phyloP scores from a whole-genome alignment of 192 early-diverging fungal genomes.

The Rhizophagus sp. region DNA sequence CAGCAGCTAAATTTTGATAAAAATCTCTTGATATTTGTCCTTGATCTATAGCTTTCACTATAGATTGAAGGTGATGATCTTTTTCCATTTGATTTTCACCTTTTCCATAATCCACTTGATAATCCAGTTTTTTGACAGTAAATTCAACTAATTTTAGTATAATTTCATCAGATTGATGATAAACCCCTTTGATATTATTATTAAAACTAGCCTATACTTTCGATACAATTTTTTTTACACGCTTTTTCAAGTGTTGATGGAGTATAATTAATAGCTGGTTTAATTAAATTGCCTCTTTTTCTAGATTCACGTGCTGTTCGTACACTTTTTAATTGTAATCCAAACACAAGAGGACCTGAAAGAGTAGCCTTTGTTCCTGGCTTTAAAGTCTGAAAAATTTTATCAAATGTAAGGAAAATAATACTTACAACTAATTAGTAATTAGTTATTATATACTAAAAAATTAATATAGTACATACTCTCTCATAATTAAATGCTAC shows the following conservation, averaged over 20 bases:
- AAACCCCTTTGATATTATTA: not conserved
- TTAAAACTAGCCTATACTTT: not conserved
- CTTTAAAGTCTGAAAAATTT: not conserved
- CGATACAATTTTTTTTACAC: not conserved
- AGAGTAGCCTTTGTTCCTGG: not conserved
- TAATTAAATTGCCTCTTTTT: not conserved
- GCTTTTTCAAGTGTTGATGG: constrained; percentile 8
- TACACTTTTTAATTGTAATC: not conserved
- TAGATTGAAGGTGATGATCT: not conserved
- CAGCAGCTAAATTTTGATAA: constrained; percentile 6
- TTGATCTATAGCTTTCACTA: constrained; percentile 4
- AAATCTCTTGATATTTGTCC: not conserved
- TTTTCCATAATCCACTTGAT: not conserved
- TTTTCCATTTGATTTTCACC: not conserved
- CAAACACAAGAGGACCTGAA: constrained; percentile 4
- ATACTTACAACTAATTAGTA: too few species aligned
- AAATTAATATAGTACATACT: not conserved
- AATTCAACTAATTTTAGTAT: not conserved
- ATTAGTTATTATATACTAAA: not conserved
- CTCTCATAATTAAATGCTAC: not conserved
- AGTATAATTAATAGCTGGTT: constrained; percentile 7
- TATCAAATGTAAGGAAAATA: too few species aligned
- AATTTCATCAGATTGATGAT: constrained; percentile 6
- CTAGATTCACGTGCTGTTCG: not conserved
- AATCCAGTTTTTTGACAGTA: not conserved